Evolutionary conservation across 768 basidiomycete genomes (phyloP), one percentile per base, ranked within the genome.

Genomic region (Exsudoporus frostii): DNA sequence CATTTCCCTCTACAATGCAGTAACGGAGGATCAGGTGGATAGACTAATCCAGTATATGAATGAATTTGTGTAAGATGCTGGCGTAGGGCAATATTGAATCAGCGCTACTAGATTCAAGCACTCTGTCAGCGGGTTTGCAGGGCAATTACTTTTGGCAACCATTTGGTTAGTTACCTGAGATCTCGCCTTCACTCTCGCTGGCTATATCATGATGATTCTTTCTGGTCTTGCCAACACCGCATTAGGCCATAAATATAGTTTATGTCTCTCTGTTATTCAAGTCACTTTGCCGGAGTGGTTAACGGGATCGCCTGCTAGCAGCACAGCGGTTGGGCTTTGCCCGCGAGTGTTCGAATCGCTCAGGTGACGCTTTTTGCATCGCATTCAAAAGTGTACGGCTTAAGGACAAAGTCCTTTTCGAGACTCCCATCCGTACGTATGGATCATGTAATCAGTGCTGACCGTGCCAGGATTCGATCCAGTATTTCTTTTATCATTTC

Each of bases 221-320:
- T 13, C 20, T 22, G 13, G 39, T 22, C 7, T 15, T 15, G 8
- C 14, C 13, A 22, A 40, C 15, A 14, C 20, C 1, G 13, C 7
- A 20, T 14, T 3, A 11, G 11, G 20, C 20, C 20, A 39, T 20
- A 6, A 7, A 38, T 30, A 30, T 30, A 10, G 11, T 4, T 11
- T 30, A 9, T 30, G 27, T 30, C 29, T 11, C 0, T 10, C 2
- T 11, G 8, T 9, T 30, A 11, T 11, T 30, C 10, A 30, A 53
- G 85, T 87, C 85, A 88, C 88, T 88, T 90, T 90, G 87, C 88
- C 88, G 87, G 88, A 90, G 88, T 90, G 88, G 88, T 90, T 89
- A 90, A 88, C 83, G 83, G 82, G 82, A 83, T 83, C 79, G 82
- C 84, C 84, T 85, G 83, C 83, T 85, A 85, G 41, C 47, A 67